Conservation (phyloP, 2,329 filamentous ascomycete genomes). For the Hypomyces rosellus region DNA sequence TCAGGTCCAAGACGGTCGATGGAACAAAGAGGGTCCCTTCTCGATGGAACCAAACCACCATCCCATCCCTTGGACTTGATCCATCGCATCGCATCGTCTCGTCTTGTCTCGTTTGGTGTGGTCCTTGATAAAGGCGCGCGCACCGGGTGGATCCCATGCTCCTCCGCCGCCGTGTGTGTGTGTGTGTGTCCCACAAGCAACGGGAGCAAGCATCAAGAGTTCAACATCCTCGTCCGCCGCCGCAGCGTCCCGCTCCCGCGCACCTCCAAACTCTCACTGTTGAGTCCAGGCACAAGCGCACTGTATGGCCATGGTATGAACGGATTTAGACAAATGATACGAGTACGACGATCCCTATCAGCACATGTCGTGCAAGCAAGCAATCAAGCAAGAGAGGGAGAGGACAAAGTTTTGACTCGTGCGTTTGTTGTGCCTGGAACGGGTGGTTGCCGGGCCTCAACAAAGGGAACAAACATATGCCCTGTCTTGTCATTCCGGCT, state of each 20-base stretch:
- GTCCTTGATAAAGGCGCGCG: neutral
- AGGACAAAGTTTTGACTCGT: no score
- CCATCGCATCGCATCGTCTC: no score
- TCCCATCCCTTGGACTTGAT: neutral
- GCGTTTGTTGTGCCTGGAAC: no score
- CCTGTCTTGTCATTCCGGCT: neutral
- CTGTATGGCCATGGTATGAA: conserved; percentile 3
- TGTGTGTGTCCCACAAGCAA: conserved; percentile 8
- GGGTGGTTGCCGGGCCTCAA: no score
- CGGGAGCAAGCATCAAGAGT: conserved; percentile 10
- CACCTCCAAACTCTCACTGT: conserved; percentile 2
- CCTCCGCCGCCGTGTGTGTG: conserved; percentile 1
- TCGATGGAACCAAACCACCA: neutral
- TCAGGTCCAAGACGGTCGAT: neutral
- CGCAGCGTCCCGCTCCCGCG: conserved; percentile 12
- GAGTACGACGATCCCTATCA: no score
- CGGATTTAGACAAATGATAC: no score
- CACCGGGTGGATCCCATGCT: conserved; percentile 7
- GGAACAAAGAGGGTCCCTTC: neutral
- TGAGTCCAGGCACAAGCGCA: conserved; percentile 9
- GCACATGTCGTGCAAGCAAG: no score
- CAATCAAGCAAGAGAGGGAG: no score
- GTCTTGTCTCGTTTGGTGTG: neutral
- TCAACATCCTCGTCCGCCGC: conserved; percentile 7
- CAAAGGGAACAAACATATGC: no score